phyloP scores from a whole-genome alignment of 148 eudicot species.

The Heliosperma pusillum region DNA sequence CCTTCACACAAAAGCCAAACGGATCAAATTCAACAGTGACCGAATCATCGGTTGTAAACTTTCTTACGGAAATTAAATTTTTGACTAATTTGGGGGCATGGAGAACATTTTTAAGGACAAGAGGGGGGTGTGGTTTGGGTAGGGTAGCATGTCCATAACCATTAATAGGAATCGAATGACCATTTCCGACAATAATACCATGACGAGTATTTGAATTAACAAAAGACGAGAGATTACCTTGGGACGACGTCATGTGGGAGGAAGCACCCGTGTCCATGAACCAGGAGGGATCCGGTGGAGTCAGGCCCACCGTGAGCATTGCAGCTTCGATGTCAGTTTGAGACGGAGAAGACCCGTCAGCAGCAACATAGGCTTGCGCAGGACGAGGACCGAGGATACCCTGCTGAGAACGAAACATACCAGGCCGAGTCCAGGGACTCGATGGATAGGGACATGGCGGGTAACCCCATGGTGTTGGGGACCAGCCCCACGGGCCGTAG shows the following conservation, averaged over 20 bases:
- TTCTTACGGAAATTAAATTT: neutral
- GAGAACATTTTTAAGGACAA: neutral
- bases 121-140: no score
- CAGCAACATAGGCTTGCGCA: neutral
- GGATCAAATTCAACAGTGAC: neutral
- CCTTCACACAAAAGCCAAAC: neutral
- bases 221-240: no score
- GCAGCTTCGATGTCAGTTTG: conserved; percentile 5
- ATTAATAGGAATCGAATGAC: no score
- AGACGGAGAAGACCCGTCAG: neutral
- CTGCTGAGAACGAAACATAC: neutral
- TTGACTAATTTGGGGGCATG: neutral
- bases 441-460: neutral
- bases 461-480: neutral
- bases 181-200: no score
- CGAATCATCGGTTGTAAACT: neutral
- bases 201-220: no score
- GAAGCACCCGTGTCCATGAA: no score
- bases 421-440: neutral
- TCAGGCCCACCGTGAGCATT: neutral
- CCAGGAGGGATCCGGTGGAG: neutral
- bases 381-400: neutral
- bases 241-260: no score
- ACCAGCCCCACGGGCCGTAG: neutral
- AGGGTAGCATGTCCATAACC: no score